Evolutionary conservation across 371 early-diverging fungal genomes (phyloP), one percentile per base, ranked within the genome.

Genomic region (Zychaea mexicana): DNA sequence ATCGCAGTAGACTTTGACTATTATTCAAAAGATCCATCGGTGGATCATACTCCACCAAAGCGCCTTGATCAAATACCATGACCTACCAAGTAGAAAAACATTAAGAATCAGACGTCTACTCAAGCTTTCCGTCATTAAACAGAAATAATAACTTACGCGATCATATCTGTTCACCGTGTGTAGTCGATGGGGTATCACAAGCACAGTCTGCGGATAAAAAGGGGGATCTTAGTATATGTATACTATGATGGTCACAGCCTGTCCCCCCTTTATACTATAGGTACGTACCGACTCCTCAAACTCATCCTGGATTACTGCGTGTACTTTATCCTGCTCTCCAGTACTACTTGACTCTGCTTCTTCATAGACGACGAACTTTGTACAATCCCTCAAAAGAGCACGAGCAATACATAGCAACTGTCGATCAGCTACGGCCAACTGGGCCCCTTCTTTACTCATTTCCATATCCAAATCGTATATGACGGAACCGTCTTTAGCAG

Each of bases 161-260:
- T 88, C 88, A 67, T 73, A 79, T 61, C 89, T 86, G 52, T 85
- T 82, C 9, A 90, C 84, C 13, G 86, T 90, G 68, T 82, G 84
- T 59, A 95, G 84, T 5, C 91, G 77, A 71, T 92, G 90, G 5
- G 93, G 94, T 68, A 97, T 95, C 22, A 90, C 88, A 26, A 97
- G 65, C 2, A 96, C 76, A 0, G 96, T 95, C 80, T 91, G 87
- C 39, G 24, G 52, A 30, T 4, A 28, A 61, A 46, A 9, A 22
- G 5, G 26, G 3, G n/a, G 17, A 24, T 46, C 42, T 24, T n/a
- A 28, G 4, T 31, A 33, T 21, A 47, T 21, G n/a, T 24, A 53
- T 13, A n/a, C 24, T n/a, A n/a, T n/a, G n/a, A n/a, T n/a, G n/a
- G n/a, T n/a, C n/a, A n/a, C n/a, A 36, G 15, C 36, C 15, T 36